Evolutionary conservation across 495 filamentous ascomycete genomes (phyloP).

Genomic region (Aspergillus campestris): DNA sequence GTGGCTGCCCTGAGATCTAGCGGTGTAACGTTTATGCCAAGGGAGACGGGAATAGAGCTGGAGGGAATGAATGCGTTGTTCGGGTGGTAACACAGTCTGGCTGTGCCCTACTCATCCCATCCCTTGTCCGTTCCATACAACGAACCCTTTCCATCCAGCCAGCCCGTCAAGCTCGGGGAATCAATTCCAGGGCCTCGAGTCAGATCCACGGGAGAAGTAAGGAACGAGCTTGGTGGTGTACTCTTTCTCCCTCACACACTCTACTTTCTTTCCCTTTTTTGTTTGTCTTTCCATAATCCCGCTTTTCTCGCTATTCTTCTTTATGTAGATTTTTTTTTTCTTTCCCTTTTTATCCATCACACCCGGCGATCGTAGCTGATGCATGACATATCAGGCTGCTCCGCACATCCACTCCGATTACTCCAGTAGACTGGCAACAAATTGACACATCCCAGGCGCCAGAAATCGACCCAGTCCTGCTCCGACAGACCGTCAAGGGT

Average conservation of each 20-base stretch:
- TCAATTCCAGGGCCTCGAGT: too few relatives aligned
- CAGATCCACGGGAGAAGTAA: too few relatives aligned
- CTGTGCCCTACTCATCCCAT: background rate
- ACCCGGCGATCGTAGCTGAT: slow-evolving; percentile 6
- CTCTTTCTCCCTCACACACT: too few relatives aligned
- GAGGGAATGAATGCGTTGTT: background rate
- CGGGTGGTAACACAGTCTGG: background rate
- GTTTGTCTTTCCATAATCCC: background rate
- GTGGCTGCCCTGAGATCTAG: slow-evolving; percentile 13
- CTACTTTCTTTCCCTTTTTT: background rate
- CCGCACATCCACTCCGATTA: slow-evolving; percentile 5
- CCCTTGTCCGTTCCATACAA: background rate
- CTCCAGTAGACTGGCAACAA: slow-evolving; percentile 10
- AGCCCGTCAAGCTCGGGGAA: too few relatives aligned
- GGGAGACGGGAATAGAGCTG: background rate
- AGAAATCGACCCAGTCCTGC: background rate
- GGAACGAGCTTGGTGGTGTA: too few relatives aligned
- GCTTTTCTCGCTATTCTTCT: background rate
- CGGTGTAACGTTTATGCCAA: slow-evolving; percentile 11
- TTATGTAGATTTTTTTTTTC: background rate
- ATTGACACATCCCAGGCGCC: slow-evolving; percentile 13
- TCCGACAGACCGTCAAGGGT: too few relatives aligned
- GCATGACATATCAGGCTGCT: slow-evolving; percentile 20
- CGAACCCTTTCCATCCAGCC: too few relatives aligned
- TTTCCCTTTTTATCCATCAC: slow-evolving; percentile 5